A percentile compares a stretch with the other conserved stretches of the same genome.
Evolutionary conservation across 202 grass and related monocot genomes (phyloP).

Genomic region (Musa balbisiana): DNA sequence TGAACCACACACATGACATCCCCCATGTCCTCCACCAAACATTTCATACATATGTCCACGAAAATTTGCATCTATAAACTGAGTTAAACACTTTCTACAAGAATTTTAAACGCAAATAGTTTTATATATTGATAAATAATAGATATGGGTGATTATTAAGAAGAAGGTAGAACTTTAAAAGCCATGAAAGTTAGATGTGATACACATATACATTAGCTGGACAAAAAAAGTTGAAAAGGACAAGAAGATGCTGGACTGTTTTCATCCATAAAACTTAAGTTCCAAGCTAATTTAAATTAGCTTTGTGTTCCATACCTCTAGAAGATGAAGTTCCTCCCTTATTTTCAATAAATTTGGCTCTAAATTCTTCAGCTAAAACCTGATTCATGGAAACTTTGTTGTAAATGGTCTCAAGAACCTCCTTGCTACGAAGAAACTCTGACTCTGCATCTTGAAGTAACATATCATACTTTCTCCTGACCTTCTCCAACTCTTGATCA

Average conservation of each 20-base stretch:
- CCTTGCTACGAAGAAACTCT: constrained; percentile 45
- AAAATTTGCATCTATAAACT: no score
- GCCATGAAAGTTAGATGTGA: background rate
- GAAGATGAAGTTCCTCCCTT: constrained; percentile 10
- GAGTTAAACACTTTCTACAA: no score
- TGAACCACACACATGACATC: no score
- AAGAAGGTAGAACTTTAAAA: background rate
- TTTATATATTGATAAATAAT: no score
- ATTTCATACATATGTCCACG: no score
- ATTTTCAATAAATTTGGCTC: constrained; percentile 66
- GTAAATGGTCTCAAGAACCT: constrained; percentile 43
- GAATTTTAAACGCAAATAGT: no score
- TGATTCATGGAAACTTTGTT: constrained; percentile 74
- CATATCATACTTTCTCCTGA: constrained; percentile 63
- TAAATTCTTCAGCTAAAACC: constrained; percentile 84
- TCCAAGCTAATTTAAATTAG: background rate
- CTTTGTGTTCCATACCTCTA: constrained; percentile 18
- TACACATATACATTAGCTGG: background rate
- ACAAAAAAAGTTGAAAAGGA: background rate
- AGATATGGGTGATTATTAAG: no score
- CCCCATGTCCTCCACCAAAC: no score
- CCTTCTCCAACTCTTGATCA: constrained; percentile 59
- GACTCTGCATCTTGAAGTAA: constrained; percentile 56
- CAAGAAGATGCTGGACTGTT: background rate
- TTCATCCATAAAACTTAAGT: background rate